A percentile compares a stretch with the other conserved stretches of the same genome.
Evolutionary conservation across 352 stramenopile species (phyloP).

Genomic region (Albugo laibachii): DNA sequence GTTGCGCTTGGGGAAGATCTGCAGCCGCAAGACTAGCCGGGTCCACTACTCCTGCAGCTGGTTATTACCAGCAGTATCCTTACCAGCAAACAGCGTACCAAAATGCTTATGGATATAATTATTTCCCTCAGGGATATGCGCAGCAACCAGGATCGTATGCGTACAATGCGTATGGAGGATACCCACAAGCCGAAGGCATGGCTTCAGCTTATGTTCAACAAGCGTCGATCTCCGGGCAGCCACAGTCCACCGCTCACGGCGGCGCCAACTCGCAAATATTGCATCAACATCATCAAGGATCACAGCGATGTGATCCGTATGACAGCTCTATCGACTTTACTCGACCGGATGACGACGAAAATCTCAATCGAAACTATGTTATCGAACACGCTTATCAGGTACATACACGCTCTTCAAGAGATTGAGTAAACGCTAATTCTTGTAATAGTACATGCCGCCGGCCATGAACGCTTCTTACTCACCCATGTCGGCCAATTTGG

Average conservation of each 20-base stretch:
- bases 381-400: conserved; percentile 66
- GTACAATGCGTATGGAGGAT: too few species aligned
- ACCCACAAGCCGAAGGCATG: too few species aligned
- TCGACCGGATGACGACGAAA: conserved; percentile 40
- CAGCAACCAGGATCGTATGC: too few species aligned
- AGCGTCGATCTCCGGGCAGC: too few species aligned
- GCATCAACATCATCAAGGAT: neutral
- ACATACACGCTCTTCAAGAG: neutral
- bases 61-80: conserved; percentile 33
- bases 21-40: conserved; percentile 23
- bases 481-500: conserved; percentile 38
- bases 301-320: neutral
- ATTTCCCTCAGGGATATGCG: too few species aligned
- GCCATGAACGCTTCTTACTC: conserved; percentile 34
- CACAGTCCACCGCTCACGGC: conserved; percentile 4
- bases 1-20: conserved; percentile 78
- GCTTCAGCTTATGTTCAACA: too few species aligned
- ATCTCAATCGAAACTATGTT: conserved; percentile 60
- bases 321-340: conserved; percentile 53
- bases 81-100: conserved; percentile 12
- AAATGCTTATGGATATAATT: too few species aligned
- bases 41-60: conserved; percentile 5
- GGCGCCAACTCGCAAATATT: conserved; percentile 1
- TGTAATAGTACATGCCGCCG: conserved; percentile 42
- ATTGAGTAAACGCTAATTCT: neutral